Base-by-base conservation (phyloP, 257 asterid species). In the Craterostigma plantagineum region DNA sequence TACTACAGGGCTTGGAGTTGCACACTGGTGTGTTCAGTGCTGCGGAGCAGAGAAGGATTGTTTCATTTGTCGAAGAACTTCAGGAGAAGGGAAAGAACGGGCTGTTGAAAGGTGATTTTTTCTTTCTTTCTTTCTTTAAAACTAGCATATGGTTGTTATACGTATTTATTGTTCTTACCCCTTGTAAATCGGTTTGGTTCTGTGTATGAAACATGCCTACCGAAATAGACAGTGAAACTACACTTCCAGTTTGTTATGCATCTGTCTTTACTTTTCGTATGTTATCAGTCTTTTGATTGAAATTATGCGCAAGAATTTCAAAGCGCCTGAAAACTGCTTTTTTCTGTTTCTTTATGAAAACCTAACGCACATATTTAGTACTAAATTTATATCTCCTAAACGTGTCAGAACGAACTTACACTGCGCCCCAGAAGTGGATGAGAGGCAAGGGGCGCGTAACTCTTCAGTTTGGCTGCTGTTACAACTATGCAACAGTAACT, bases 391-490 rank as follows among this genome's bases (percentile, higher is more conserved):
- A n/a, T n/a, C n/a, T n/a, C n/a, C n/a, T n/a, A n/a, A n/a, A n/a
- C n/a, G n/a, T n/a, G n/a, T 36, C 58, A 84, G 96, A 53, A 2
- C 75, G 90, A 38, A 84, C 96, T 33, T 84, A 67, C 40, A 50
- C 92, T 11, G 90, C 79, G 50, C 96, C 96, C 34, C 63, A 51
- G 33, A 84, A 76, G 57, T 80, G 96, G 96, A 84, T 80, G 93
- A 64, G 81, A 62, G 92, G 96, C 27, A 84, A 80, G 52, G 96
- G 96, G 3, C 82, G 92, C 7, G 53, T 72, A 38, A 84, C 93
- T 0, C 71, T 84, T 49, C 96, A 84, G 53, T 84, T 84, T 53
- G 96, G 96, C 39, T 80, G 96, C 50, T 77, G 96, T 64, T 84
- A 80, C 63, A 80, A 84, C 17, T 84, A 84, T 53, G 90, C 80